Evolutionary conservation across 345 rosid species (phyloP).

Genomic region (Adansonia digitata): DNA sequence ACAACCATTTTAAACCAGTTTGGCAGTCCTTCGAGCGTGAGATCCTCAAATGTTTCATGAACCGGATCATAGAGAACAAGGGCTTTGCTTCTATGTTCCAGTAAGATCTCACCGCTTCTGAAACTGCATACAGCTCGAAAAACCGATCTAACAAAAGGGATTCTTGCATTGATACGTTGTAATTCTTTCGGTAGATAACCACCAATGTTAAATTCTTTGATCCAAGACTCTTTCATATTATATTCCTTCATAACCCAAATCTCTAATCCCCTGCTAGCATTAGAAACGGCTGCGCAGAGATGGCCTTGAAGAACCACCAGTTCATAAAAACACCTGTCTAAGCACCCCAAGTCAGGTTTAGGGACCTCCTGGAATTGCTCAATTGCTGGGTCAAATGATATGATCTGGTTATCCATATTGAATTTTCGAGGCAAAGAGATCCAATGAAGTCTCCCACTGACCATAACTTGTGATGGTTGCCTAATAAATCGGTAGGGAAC

Average conservation of each 20-base stretch:
- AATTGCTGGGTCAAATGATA: constrained; percentile 63
- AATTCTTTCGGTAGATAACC: constrained; percentile 55
- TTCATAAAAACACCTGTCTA: constrained; percentile 48
- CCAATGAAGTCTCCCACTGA: constrained; percentile 75
- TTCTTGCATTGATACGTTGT: constrained; percentile 45
- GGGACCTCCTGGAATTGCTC: constrained; percentile 73
- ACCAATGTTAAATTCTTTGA: constrained; percentile 49
- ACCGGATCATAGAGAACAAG: constrained; percentile 63
- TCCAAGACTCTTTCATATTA: constrained; percentile 65
- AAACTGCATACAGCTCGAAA: constrained; percentile 49
- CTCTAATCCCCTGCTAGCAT: constrained; percentile 60
- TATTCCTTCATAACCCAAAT: constrained; percentile 84
- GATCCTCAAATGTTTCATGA: constrained; percentile 46
- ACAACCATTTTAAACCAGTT: constrained; percentile 58
- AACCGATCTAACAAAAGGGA: constrained; percentile 22
- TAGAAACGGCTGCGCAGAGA: constrained; percentile 52
- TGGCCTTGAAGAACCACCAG: constrained; percentile 53
- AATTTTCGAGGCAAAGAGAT: constrained; percentile 52
- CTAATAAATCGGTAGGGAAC: constrained; percentile 47
- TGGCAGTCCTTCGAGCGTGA: constrained; percentile 47
- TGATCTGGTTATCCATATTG: constrained; percentile 48
- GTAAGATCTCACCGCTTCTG: constrained; percentile 59
- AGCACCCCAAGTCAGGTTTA: constrained; percentile 55
- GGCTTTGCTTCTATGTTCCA: constrained; percentile 65
- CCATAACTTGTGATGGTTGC: constrained; percentile 53